These are phyloP conservation scores for Alternaria sp. DNA, from an alignment of 2,329 filamentous ascomycete genomes.

Conservation along the genomic window DNA sequence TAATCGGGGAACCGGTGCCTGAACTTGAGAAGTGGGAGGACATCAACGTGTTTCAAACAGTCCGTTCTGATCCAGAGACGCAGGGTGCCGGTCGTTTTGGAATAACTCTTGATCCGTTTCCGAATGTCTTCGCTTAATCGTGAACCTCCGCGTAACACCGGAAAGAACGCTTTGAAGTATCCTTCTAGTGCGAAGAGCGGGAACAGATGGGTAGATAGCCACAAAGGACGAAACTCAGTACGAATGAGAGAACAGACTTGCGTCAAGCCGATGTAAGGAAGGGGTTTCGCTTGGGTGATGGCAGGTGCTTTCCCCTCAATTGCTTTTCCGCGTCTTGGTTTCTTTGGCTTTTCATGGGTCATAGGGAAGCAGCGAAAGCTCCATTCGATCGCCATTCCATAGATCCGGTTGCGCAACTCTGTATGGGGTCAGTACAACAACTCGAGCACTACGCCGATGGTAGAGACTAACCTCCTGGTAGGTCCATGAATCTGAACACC, in stretches of 20 bases:
- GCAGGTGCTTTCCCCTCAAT: not conserved
- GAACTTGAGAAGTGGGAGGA: constrained; percentile 25
- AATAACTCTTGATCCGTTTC: constrained; percentile 6
- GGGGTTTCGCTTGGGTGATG: not conserved
- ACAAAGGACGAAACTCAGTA: constrained; percentile 34
- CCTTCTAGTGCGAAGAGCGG: constrained; percentile 17
- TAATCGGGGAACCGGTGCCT: constrained; percentile 23
- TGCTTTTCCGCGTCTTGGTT: not conserved
- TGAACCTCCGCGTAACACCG: not conserved
- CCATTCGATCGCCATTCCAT: constrained; percentile 20
- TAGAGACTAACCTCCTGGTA: constrained; percentile 27
- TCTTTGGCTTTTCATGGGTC: constrained; percentile 8
- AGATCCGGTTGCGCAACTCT: constrained; percentile 25
- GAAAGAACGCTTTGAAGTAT: constrained; percentile 33
- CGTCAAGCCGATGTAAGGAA: constrained; percentile 29
- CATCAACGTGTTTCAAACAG: constrained; percentile 11
- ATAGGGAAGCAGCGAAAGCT: constrained; percentile 21
- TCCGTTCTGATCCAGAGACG: constrained; percentile 17
- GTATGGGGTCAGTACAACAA: too few relatives aligned
- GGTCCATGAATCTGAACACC: constrained; percentile 28
- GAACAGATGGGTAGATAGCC: constrained; percentile 30
- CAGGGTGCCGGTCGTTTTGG: constrained; percentile 12
- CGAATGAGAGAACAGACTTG: constrained; percentile 31
- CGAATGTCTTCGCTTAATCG: not conserved
- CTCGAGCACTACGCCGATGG: too few relatives aligned